Evolutionary conservation across 2,329 filamentous ascomycete genomes (phyloP), one percentile per base, ranked within the genome.

Genomic region (Microsporum ferrugineum): DNA sequence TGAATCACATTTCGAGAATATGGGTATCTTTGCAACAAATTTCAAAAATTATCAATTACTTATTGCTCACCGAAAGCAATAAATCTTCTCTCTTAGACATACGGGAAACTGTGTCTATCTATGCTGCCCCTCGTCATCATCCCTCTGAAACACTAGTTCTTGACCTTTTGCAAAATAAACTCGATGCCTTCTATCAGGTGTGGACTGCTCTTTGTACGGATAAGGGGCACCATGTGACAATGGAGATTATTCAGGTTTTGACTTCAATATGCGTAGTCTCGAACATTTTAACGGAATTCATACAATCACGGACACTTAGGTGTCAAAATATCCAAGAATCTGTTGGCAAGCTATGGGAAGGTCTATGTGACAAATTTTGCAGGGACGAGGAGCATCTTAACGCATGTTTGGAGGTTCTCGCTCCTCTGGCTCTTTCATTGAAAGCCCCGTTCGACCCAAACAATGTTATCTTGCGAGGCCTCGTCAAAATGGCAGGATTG

Each of bases 171-270:
- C 68, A 75, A 45, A 66, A 71, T 12, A 79, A 80, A 67, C 67
- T 77, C 6, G 78, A 80, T 39, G 70, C 70, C 29, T 75, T 79
- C 43, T 66, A 69, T 39, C 74, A 77, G 61, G 68, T 71, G 8
- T 81, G 79, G 78, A 70, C 71, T 57, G 71, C 74, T 27, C 70
- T 76, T 61, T 70, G 66, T 33, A 66, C 72, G 41, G 73, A 78
- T 17, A 77, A 73, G 49, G 70, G 73, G n/a, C 73, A 76, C 58
- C 74, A 74, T 65, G 71, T 82, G 14, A 80, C 76, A 29, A 67
- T 73, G 5, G 79, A 82, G 61, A 76, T 80, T 67, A 68, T 82
- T 63, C 78, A 79, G 41, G 74, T 79, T 34, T 61, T 81, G n/a
- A 71, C 72, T 4, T 79, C 76, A n/a, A 73, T 80, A 53, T 80